A percentile compares a stretch with the other conserved stretches of the same genome.
Conservation (phyloP, 2,329 filamentous ascomycete species). For the Ophiostoma tasmaniense region DNA sequence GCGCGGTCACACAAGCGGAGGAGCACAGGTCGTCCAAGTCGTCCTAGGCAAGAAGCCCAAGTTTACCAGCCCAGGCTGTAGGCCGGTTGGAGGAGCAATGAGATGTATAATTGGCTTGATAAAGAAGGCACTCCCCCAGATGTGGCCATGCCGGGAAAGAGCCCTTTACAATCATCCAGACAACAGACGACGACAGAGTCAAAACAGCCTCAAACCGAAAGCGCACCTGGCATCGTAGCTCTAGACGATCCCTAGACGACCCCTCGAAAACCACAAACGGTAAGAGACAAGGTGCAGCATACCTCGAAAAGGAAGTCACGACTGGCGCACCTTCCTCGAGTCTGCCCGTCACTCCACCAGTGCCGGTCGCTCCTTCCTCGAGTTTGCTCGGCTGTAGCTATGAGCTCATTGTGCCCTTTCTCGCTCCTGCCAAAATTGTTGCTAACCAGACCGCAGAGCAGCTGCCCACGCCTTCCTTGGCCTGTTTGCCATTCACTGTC, state of each 20-base stretch:
- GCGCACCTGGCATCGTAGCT: not conserved
- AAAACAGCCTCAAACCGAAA: not conserved
- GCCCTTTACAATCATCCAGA: not conserved
- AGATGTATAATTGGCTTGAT: not conserved
- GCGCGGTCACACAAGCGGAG: not conserved
- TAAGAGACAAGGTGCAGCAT: not conserved
- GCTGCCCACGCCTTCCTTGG: not conserved
- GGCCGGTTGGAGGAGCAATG: not conserved
- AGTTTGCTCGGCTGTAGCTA: not conserved
- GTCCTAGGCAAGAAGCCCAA: not conserved
- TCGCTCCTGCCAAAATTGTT: not conserved
- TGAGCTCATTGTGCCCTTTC: not conserved
- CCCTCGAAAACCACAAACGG: not conserved
- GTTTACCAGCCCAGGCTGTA: not conserved
- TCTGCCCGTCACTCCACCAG: not conserved
- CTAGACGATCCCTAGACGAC: not conserved
- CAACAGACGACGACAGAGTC: not conserved
- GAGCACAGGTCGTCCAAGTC: not conserved
- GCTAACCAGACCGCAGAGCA: not conserved
- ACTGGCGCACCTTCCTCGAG: not conserved
- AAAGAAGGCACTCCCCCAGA: not conserved
- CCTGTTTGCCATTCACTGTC: not conserved
- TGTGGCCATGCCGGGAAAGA: not conserved
- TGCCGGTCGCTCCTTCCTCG: constrained; percentile 10
- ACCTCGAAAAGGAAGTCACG: constrained; percentile 10